phyloP scores from a whole-genome alignment of 306 rosid genomes.

The Lathyrus oleraceus region DNA sequence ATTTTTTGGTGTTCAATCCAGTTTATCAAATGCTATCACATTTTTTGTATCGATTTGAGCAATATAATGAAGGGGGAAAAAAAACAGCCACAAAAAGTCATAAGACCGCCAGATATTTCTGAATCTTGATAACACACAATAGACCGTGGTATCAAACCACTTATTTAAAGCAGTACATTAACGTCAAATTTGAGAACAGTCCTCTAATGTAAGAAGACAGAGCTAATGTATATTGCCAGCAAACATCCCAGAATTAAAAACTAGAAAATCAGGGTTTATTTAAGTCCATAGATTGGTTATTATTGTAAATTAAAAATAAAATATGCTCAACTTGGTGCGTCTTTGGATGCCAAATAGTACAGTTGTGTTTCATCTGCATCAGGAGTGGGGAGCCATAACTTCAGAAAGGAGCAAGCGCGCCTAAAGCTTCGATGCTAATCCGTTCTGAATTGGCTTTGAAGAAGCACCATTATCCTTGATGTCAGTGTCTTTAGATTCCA shows the following conservation, averaged over 20 bases:
- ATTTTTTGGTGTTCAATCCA: no score
- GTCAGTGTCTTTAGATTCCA: constrained; percentile 58
- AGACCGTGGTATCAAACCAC: constrained; percentile 1
- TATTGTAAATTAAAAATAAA: constrained; percentile 6
- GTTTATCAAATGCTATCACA: background rate
- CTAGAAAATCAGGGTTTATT: background rate
- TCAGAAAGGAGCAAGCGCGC: background rate
- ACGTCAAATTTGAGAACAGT: constrained; percentile 5
- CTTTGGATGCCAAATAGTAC: constrained; percentile 3
- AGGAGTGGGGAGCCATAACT: background rate
- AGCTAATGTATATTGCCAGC: constrained; percentile 7
- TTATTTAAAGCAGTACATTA: background rate
- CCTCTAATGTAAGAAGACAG: background rate
- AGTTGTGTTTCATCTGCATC: background rate
- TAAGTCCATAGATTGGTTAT: background rate
- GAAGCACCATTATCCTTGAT: constrained; percentile 45
- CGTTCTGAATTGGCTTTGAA: constrained; percentile 48
- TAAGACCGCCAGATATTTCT: background rate
- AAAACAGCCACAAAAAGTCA: background rate
- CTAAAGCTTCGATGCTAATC: constrained; percentile 58
- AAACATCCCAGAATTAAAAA: background rate
- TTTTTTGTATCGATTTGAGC: background rate
- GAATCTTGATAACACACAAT: constrained; percentile 6
- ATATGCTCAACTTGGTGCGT: constrained; percentile 19
- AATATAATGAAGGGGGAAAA: background rate